Evolutionary conservation across 2,329 filamentous ascomycete genomes (phyloP).

Genomic region (Apiospora kogelbergensis): DNA sequence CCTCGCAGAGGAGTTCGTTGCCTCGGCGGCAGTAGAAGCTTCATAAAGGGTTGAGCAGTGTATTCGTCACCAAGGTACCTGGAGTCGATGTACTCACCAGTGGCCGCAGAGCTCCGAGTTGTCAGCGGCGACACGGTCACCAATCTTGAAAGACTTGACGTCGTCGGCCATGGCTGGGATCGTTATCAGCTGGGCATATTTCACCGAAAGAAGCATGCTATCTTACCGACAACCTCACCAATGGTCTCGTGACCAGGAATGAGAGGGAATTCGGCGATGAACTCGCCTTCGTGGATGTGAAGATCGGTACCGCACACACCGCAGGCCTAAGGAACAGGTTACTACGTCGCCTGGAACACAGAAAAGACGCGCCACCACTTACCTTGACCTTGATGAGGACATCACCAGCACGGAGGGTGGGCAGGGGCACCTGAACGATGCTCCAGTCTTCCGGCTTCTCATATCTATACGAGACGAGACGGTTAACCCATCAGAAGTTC

Average conservation of each 20-base stretch:
- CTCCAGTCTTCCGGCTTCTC: conserved; percentile 61
- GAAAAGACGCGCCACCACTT: conserved; percentile 14
- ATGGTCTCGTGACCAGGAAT: conserved; percentile 70
- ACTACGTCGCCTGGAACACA: conserved; percentile 11
- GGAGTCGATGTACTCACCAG: conserved; percentile 40
- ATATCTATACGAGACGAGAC: conserved; percentile 42
- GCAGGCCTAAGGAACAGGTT: conserved; percentile 28
- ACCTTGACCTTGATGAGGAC: conserved; percentile 67
- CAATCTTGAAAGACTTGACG: conserved; percentile 59
- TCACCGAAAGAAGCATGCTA: conserved; percentile 17
- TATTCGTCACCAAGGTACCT: conserved; percentile 11
- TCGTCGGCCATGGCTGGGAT: conserved; percentile 37
- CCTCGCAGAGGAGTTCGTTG: conserved; percentile 66
- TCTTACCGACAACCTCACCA: conserved; percentile 57
- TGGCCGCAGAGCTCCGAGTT: conserved; percentile 68
- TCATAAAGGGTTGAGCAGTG: conserved; percentile 10
- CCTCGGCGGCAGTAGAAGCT: conserved; percentile 70
- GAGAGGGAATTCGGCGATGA: conserved; percentile 62
- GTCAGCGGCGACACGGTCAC: conserved; percentile 64
- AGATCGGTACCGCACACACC: conserved; percentile 38
- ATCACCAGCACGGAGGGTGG: conserved; percentile 58
- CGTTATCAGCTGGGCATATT: conserved; percentile 13
- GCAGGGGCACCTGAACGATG: conserved; percentile 62
- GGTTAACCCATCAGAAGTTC: conserved; percentile 3
- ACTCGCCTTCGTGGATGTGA: conserved; percentile 70